A percentile compares a stretch with the other conserved stretches of the same genome.
Conservation (phyloP, 192 early-diverging fungal species). For the Coemansia sp. region DNA sequence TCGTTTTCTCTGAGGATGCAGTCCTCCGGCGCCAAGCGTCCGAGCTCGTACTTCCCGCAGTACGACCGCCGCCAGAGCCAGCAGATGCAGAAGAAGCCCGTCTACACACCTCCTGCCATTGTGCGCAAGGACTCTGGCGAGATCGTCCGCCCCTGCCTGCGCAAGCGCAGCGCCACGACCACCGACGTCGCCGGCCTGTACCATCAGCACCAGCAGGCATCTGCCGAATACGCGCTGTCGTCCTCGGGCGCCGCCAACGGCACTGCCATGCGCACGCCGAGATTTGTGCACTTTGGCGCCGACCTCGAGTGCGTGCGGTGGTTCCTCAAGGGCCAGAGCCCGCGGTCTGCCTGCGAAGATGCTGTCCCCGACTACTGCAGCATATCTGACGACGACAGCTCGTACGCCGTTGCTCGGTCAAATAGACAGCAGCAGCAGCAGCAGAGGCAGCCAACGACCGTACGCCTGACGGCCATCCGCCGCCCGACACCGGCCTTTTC, state of each 20-base stretch:
- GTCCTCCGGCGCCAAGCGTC: not conserved
- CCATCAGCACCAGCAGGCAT: conserved; percentile 1
- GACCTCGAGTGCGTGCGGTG: conserved; percentile 68
- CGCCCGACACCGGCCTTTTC: conserved; percentile 45
- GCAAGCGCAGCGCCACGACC: conserved; percentile 28
- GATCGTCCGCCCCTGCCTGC: conserved; percentile 48
- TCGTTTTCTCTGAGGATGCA: conserved; percentile 22
- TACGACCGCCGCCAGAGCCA: conserved; percentile 6
- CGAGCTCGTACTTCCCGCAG: not conserved
- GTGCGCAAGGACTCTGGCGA: conserved; percentile 53
- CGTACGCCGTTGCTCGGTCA: not conserved
- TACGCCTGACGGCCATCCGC: conserved; percentile 39
- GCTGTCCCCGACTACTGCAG: conserved; percentile 26
- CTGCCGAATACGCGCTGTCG: not conserved
- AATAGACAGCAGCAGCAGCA: not conserved
- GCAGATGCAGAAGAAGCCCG: conserved; percentile 25
- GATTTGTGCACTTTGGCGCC: conserved; percentile 66
- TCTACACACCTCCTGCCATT: conserved; percentile 23
- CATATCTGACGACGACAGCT: conserved; percentile 24
- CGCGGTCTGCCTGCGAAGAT: conserved; percentile 52
- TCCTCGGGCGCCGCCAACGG: not conserved
- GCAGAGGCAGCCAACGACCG: conserved; percentile 11
- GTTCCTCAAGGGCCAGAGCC: conserved; percentile 68
- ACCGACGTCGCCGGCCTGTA: not conserved
- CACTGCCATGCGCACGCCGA: conserved; percentile 38